Base-by-base conservation (phyloP, 306 rosid genomes). In the Comarum palustre region DNA sequence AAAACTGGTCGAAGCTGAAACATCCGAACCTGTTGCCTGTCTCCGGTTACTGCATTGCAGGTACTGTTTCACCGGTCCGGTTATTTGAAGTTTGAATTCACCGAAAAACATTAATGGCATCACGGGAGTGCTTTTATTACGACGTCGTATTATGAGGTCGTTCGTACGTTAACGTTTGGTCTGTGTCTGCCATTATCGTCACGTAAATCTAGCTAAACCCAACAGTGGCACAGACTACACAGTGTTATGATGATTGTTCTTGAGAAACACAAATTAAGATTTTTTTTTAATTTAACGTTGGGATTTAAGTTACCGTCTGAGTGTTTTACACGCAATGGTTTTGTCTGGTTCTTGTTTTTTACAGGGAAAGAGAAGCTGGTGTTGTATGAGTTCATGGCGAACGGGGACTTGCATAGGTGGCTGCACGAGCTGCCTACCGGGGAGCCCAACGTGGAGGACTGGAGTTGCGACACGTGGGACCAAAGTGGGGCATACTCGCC, bases 41-140 rank as follows among this genome's bases (percentile, higher is more conserved):
- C 81, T 91, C 95, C 27, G 99, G 99, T 80, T 94, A 88, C 75
- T 94, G 99, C 81, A 90, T 94, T 63, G 97, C 96, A 86, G 99
- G 99, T 94, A 80, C 34, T 8, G 42, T 55, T 60, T 11, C 68
- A 6, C 24, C 72, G 15, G 61, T 20, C 15, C 9, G 41, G 29
- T 55, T 34, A 38, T 38, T 38, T 38, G 41, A 38, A 38, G 41
- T 5, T 39, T 45, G 4, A 51, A 48, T 67, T 13, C 43, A 80
- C 83, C 70, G 14, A 73, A 71, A 20, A 5, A 43, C 64, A 78
- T 90, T 16, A 84, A 86, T 86, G 81, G n/a, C 16, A 54, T 81
- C 91, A 81, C 82, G 87, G 74, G 85, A 9, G 31, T 63, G 29
- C 61, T 77, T 47, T 55, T 7, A 55, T 38, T 55, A 6, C 66